Conservation (phyloP, 2,329 filamentous ascomycete species). For the Penicillium griseofulvum region DNA sequence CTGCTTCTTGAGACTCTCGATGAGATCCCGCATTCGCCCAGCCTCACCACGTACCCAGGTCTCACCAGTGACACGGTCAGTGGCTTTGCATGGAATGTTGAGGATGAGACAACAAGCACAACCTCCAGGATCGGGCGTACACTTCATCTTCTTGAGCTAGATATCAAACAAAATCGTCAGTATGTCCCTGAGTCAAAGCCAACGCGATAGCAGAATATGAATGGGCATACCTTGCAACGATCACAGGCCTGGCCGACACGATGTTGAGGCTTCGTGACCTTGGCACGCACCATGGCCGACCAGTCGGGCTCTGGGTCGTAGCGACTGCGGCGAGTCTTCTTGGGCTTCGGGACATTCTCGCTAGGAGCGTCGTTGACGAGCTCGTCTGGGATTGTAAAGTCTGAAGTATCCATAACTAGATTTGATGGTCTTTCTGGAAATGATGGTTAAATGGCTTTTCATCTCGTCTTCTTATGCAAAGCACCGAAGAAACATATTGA, state of each 20-base stretch:
- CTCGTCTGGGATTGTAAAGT: neutral
- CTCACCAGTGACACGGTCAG: conserved; percentile 24
- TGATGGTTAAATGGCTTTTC: neutral
- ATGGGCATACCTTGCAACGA: conserved; percentile 27
- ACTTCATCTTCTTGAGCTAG: conserved; percentile 26
- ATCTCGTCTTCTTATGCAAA: conserved; percentile 5
- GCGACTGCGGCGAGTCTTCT: conserved; percentile 20
- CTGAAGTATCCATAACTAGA: neutral
- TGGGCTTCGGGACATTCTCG: conserved; percentile 11
- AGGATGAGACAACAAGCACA: conserved; percentile 19
- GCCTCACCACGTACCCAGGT: conserved; percentile 22
- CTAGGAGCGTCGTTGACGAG: conserved; percentile 34
- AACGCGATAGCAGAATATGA: neutral
- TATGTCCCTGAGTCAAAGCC: neutral
- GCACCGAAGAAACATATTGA: neutral
- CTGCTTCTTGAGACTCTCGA: conserved; percentile 8
- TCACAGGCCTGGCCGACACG: conserved; percentile 29
- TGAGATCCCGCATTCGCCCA: conserved; percentile 11
- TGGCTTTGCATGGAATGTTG: conserved; percentile 19
- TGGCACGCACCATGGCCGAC: conserved; percentile 17
- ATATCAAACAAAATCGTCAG: neutral
- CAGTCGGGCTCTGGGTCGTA: conserved; percentile 25
- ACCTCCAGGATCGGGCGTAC: conserved; percentile 16
- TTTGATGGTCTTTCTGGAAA: neutral
- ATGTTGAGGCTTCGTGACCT: conserved; percentile 11